phyloP scores from a whole-genome alignment of 1,284 basidiomycete genomes.

The Tausonia pullulans region DNA sequence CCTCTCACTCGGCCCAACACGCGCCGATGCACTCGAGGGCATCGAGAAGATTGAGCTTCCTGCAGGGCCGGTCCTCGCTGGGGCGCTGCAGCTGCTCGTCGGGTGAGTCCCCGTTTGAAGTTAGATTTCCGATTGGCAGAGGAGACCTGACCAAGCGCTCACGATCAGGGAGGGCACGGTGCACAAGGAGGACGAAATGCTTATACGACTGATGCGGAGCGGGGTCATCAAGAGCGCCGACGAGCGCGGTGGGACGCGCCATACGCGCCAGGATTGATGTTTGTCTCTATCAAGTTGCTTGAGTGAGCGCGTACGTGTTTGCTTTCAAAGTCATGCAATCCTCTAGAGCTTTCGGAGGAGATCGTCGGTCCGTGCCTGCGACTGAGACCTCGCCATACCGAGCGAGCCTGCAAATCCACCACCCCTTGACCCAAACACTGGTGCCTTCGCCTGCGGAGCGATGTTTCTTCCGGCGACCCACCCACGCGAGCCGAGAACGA shows the following conservation, averaged over 20 bases:
- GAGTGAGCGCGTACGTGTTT: too few species aligned
- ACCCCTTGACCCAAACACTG: too few species aligned
- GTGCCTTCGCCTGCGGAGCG: background rate
- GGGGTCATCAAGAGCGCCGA: background rate
- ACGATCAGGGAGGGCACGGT: background rate
- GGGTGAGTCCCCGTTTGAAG: background rate
- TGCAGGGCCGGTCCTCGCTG: constrained; percentile 55
- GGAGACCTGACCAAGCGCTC: background rate
- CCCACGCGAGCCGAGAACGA: background rate
- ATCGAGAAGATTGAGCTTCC: constrained; percentile 65
- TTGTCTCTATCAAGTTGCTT: too few species aligned
- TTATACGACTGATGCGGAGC: constrained; percentile 5
- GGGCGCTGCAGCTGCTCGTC: constrained; percentile 34
- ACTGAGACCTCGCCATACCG: too few species aligned
- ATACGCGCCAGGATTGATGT: too few species aligned
- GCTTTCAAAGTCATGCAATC: too few species aligned
- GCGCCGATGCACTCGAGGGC: constrained; percentile 60
- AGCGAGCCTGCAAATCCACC: too few species aligned
- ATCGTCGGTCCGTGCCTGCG: too few species aligned
- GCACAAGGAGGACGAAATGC: constrained; percentile 1
- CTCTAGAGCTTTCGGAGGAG: too few species aligned
- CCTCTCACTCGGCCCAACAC: constrained; percentile 73
- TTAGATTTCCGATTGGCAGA: background rate
- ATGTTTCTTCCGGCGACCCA: background rate
- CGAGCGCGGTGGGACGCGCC: too few species aligned